These are phyloP conservation scores for Antitrichia curtipendula DNA, from an alignment of 225 moss, liverwort and hornwort genomes.

Conservation along the genomic window DNA sequence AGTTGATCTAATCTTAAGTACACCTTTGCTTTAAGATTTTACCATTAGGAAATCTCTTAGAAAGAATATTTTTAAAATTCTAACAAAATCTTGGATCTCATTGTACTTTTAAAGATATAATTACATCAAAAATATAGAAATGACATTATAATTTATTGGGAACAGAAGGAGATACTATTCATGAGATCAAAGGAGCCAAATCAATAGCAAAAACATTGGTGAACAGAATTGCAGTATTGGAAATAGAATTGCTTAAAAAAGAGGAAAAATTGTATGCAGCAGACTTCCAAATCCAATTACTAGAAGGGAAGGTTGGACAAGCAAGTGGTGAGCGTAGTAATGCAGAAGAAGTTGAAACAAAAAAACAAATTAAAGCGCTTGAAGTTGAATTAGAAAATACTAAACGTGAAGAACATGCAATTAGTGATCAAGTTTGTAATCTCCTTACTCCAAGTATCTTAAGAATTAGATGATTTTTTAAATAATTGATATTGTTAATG, in stretches of 20 bases:
- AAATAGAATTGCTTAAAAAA: slow-evolving; percentile 53
- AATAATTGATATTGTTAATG: background rate
- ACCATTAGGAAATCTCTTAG: background rate
- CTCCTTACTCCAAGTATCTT: background rate
- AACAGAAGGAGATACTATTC: slow-evolving; percentile 50
- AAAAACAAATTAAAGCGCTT: slow-evolving; percentile 47
- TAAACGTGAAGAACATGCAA: slow-evolving; percentile 41
- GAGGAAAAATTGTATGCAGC: slow-evolving; percentile 71
- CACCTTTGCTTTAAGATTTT: background rate
- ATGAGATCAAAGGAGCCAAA: slow-evolving; percentile 71
- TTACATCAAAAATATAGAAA: background rate
- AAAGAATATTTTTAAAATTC: background rate
- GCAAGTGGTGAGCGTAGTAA: slow-evolving; percentile 60
- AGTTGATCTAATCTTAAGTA: accelerated
- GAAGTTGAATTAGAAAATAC: slow-evolving; percentile 38
- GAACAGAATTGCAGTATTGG: slow-evolving; percentile 40
- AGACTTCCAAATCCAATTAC: slow-evolving; percentile 68
- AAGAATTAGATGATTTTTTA: too few relatives aligned
- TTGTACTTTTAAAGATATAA: background rate
- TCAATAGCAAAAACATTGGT: slow-evolving; percentile 61
- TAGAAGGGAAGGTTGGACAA: slow-evolving; percentile 68
- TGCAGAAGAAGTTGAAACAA: slow-evolving; percentile 39
- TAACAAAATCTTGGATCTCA: background rate
- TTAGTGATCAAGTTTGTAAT: slow-evolving; percentile 43
- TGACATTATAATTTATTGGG: background rate